These are phyloP conservation scores for Thalassiosira delicatula DNA, from an alignment of 352 stramenopile genomes.

Conservation along the genomic window DNA sequence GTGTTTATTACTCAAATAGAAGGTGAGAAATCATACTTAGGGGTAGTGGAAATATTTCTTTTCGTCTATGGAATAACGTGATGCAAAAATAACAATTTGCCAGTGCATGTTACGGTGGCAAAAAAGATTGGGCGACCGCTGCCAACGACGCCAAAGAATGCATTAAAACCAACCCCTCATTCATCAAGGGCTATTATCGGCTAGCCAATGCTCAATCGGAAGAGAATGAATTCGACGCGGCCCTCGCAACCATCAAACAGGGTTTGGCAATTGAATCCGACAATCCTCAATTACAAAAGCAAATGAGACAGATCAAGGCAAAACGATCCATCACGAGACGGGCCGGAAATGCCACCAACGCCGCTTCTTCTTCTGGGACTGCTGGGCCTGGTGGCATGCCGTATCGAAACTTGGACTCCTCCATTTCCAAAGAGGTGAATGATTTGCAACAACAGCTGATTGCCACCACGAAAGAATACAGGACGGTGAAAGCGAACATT, in stretches of 20 bases:
- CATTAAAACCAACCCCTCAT: constrained; percentile 81
- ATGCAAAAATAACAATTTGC: background rate
- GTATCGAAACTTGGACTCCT: constrained; percentile 57
- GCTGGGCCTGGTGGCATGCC: constrained; percentile 10
- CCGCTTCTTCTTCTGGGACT: constrained; percentile 14
- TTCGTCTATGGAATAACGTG: too few relatives aligned
- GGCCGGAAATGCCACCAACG: constrained; percentile 35
- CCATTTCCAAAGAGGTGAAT: constrained; percentile 71
- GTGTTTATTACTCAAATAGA: constrained; percentile 84
- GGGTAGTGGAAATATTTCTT: too few relatives aligned
- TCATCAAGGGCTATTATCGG: constrained; percentile 87
- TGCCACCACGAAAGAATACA: constrained; percentile 75
- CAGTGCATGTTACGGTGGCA: constrained; percentile 80
- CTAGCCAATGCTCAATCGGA: constrained; percentile 83
- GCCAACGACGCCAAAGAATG: constrained; percentile 84
- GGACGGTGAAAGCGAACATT: constrained; percentile 70
- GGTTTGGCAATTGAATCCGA: constrained; percentile 78
- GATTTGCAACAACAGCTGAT: constrained; percentile 78
- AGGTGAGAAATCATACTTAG: too few relatives aligned
- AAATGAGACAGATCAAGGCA: constrained; percentile 74
- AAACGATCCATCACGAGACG: constrained; percentile 51
- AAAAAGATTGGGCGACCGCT: constrained; percentile 73
- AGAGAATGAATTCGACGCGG: constrained; percentile 77
- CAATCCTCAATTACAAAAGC: constrained; percentile 84
- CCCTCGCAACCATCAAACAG: constrained; percentile 77